Evolutionary conservation across 805 yeast genomes (phyloP).

Genomic region (Suhomyces tanzawaensis): DNA sequence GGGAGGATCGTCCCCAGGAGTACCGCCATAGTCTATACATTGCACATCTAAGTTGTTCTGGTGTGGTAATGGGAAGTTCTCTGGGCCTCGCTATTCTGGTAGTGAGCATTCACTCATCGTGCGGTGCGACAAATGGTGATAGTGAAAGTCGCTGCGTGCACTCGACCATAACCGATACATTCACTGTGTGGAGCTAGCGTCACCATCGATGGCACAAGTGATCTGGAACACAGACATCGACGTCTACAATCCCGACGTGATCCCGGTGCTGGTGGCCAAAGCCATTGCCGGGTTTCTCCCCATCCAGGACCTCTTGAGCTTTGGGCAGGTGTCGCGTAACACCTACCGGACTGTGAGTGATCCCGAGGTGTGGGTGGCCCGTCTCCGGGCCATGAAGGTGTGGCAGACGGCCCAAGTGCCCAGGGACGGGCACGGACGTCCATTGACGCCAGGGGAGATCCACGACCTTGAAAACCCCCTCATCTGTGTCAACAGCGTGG

Average conservation of each 20-base stretch:
- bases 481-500: conserved; percentile 30
- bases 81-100: too few relatives aligned
- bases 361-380: conserved; percentile 39
- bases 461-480: conserved; percentile 24
- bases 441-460: background rate
- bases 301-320: conserved; percentile 37
- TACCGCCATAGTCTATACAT: too few relatives aligned
- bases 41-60: too few relatives aligned
- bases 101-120: too few relatives aligned
- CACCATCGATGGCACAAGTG: conserved; percentile 45
- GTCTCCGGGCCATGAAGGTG: conserved; percentile 32
- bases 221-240: conserved; percentile 47
- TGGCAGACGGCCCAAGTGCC: conserved; percentile 30
- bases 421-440: background rate
- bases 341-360: conserved; percentile 38
- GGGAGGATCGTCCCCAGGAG: too few relatives aligned
- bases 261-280: conserved; percentile 38
- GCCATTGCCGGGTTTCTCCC: conserved; percentile 33
- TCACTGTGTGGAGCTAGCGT: too few relatives aligned
- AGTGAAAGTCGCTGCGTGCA: too few relatives aligned
- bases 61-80: too few relatives aligned
- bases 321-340: conserved; percentile 38
- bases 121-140: too few relatives aligned
- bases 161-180: too few relatives aligned
- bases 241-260: conserved; percentile 36